Evolutionary conservation across 108 stramenopile species (phyloP), one percentile per base, ranked within the genome.

Genomic region (Parietichytrium sp.): DNA sequence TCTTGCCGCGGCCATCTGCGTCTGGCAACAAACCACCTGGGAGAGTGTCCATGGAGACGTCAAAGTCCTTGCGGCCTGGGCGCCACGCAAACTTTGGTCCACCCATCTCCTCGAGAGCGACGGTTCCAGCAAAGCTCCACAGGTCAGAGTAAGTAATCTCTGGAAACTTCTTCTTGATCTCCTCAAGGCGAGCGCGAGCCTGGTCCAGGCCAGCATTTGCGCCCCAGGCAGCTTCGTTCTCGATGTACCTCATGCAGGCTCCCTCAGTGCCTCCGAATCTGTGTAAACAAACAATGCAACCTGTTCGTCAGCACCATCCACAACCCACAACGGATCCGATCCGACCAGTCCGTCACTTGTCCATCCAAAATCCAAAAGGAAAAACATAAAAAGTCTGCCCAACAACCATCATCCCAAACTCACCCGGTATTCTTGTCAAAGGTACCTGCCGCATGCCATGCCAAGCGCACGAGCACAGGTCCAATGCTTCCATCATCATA

Each of bases 371-470:
- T n/a, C n/a, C n/a, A n/a, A n/a, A n/a, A n/a, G n/a, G n/a, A n/a
- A n/a, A n/a, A n/a, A n/a, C n/a, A n/a, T n/a, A n/a, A n/a, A n/a
- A n/a, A n/a, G n/a, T n/a, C n/a, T n/a, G n/a, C n/a, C n/a, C n/a
- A n/a, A n/a, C n/a, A n/a, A n/a, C n/a, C n/a, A n/a, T n/a, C n/a
- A n/a, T n/a, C n/a, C n/a, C n/a, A n/a, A n/a, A n/a, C n/a, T n/a
- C n/a, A n/a, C 86, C 49, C 81, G 48, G 88, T 81, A 72, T 88
- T 85, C 48, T 84, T 82, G 82, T 91, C 90, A 81, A 83, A 94
- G 80, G 94, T 94, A 48, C 95, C 96, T 50, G 96, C 91, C 54
- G 93, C 92, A 81, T 99, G 98, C 97, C 97, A 99, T 2, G 96
- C 96, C 51, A 99, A 91, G 48, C 98, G 96, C 20, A 99, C 93